Conservation (phyloP, 345 rosid species). For the Boechera divaricarpa region DNA sequence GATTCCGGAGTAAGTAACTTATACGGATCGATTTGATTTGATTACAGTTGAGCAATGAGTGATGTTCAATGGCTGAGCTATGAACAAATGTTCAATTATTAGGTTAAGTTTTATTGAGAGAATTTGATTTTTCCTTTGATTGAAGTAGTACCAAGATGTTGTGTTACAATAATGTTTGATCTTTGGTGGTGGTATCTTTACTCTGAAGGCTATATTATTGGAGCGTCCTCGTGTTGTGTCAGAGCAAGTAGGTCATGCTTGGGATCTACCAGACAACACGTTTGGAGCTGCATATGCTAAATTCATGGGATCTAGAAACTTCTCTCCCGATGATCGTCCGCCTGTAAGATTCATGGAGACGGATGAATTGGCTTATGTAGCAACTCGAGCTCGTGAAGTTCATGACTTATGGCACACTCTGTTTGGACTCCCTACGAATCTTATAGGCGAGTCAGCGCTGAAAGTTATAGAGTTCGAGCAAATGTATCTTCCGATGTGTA, state of each 20-base stretch:
- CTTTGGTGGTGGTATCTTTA: not conserved
- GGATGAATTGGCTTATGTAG: slow-evolving; percentile 70
- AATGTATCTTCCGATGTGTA: slow-evolving; percentile 77
- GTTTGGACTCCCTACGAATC: slow-evolving; percentile 70
- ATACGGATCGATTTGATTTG: too few species aligned
- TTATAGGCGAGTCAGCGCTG: slow-evolving; percentile 72
- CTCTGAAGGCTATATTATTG: slow-evolving; percentile 59
- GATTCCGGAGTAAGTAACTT: too few species aligned
- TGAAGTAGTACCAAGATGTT: not conserved
- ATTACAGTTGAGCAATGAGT: not conserved
- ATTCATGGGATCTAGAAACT: slow-evolving; percentile 86
- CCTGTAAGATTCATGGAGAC: slow-evolving; percentile 84
- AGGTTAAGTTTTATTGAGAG: not conserved
- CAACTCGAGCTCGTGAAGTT: slow-evolving; percentile 76
- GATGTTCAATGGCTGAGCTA: not conserved
- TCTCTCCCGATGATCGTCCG: slow-evolving; percentile 78
- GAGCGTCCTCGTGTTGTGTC: slow-evolving; percentile 74
- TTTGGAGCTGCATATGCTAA: slow-evolving; percentile 87
- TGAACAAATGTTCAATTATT: not conserved
- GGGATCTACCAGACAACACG: slow-evolving; percentile 74
- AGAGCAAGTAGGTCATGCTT: slow-evolving; percentile 64
- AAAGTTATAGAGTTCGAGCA: slow-evolving; percentile 82
- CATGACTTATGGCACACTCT: slow-evolving; percentile 89
- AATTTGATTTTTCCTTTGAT: not conserved
- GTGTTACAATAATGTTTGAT: slow-evolving; percentile 21